Evolutionary conservation across 345 rosid species (phyloP), one percentile per base, ranked within the genome.

Genomic region (Trapa incisa): DNA sequence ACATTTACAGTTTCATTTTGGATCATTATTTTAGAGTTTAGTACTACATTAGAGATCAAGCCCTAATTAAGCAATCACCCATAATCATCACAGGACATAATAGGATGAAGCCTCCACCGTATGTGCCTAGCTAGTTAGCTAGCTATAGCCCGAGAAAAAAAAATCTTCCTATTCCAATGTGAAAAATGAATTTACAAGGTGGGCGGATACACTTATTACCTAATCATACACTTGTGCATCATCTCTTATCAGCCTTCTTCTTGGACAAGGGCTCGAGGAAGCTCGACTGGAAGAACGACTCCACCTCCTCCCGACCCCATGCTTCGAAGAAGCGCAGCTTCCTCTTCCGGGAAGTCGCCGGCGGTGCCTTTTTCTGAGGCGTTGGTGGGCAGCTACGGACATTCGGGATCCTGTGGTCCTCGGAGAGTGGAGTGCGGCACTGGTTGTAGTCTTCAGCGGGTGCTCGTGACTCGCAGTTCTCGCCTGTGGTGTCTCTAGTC

Each of bases 381-480:
- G 85, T 79, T 15, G 82, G 81, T 6, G 89, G 89, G 81, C 89
- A 85, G 74, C 84, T 81, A 53, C 63, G 66, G 54, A 67, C 66
- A 6, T 38, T 33, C 22, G 87, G 82, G 75, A 83, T 83, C 81
- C 79, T 85, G 73, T 76, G 76, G 32, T 78, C 77, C 8, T 75
- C 70, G 0, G 87, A 80, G 54, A 72, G 76, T 11, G 89, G 87
- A 36, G 89, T 85, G 54, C 65, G 78, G 77, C 87, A 83, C 56
- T 66, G 69, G 1, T 67, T 72, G 13, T 69, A 65, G 39, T 65
- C 33, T 48, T 15, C 47, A 50, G 8, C 4, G 33, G 45, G 35
- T 42, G 67, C 35, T n/a, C 5, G 67, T 41, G 15, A 14, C 5
- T 13, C 2, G 52, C 32, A 22, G 33, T 22, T 54, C 35, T 54